These are phyloP conservation scores for Carex pumila DNA, from an alignment of 176 grass and related monocot genomes.

Conservation along the genomic window DNA sequence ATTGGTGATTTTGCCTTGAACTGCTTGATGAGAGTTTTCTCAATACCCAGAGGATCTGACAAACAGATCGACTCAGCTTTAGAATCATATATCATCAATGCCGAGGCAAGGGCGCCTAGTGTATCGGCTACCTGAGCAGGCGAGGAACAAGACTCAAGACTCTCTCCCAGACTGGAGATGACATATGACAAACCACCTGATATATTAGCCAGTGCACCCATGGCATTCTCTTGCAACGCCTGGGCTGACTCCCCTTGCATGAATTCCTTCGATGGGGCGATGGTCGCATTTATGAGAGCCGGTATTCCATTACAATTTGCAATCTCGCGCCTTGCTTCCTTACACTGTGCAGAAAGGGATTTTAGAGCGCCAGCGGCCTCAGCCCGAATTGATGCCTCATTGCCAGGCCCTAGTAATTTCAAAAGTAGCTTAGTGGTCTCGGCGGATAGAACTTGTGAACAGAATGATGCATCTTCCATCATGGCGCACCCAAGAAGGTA, in stretches of 20 bases:
- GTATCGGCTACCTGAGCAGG: constrained; percentile 95
- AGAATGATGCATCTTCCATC: constrained; percentile 89
- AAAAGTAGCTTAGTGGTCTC: constrained; percentile 87
- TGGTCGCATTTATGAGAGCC: constrained; percentile 97
- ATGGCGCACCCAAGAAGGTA: constrained; percentile 86
- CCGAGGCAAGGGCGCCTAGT: constrained; percentile 93
- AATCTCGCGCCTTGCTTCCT: constrained; percentile 92
- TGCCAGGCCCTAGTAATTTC: constrained; percentile 92
- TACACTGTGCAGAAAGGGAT: constrained; percentile 88
- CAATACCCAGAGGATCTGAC: constrained; percentile 70
- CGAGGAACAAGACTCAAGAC: constrained; percentile 93
- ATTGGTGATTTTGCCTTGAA: constrained; percentile 83
- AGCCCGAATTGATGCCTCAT: constrained; percentile 85
- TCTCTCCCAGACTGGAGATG: constrained; percentile 95
- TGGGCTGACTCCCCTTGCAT: constrained; percentile 99
- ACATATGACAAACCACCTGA: constrained; percentile 97
- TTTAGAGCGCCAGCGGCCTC: constrained; percentile 92
- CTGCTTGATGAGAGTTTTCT: constrained; percentile 87
- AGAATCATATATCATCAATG: constrained; percentile 98
- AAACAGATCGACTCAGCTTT: constrained; percentile 82
- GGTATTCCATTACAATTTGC: constrained; percentile 95
- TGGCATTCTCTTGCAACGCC: constrained; percentile 97
- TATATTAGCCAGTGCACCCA: constrained; percentile 99
- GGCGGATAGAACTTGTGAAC: constrained; percentile 69
- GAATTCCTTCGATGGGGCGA: constrained; percentile 99